Conservation (phyloP, 2,329 filamentous ascomycete genomes). For the Pseudopyricularia cyperi region DNA sequence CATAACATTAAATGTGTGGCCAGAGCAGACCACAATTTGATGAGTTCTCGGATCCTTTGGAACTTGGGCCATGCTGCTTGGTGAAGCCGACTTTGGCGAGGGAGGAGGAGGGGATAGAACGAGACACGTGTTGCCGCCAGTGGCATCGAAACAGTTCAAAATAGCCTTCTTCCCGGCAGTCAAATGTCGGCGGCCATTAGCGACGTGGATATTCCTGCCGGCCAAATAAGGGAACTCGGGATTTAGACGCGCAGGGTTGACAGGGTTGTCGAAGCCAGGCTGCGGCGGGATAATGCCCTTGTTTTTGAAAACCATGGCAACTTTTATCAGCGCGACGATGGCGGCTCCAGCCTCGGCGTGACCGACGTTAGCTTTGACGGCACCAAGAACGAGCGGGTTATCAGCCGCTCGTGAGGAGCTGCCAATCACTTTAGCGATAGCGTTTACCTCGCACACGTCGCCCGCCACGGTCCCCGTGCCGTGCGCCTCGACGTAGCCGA, state of each 20-base stretch:
- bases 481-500: slow-evolving; percentile 56
- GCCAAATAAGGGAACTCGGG: slow-evolving; percentile 4
- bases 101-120: slow-evolving; percentile 21
- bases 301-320: slow-evolving; percentile 32
- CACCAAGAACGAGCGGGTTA: slow-evolving; percentile 28
- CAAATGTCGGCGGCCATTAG: neutral
- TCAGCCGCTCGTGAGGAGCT: slow-evolving; percentile 8
- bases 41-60: slow-evolving; percentile 22
- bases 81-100: slow-evolving; percentile 6
- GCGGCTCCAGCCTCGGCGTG: slow-evolving; percentile 32
- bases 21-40: slow-evolving; percentile 32
- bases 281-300: slow-evolving; percentile 36
- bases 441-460: slow-evolving; percentile 49
- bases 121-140: slow-evolving; percentile 42
- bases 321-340: slow-evolving; percentile 28
- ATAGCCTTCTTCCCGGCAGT: slow-evolving; percentile 13
- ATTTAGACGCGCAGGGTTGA: slow-evolving; percentile 16
- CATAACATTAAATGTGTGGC: slow-evolving; percentile 18
- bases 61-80: neutral
- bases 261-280: slow-evolving; percentile 28
- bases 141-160: slow-evolving; percentile 43
- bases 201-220: neutral
- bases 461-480: slow-evolving; percentile 55
- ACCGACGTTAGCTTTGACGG: slow-evolving; percentile 37
- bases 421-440: slow-evolving; percentile 26